Evolutionary conservation across 2,329 filamentous ascomycete genomes (phyloP).

Genomic region (Penicillium sp.): DNA sequence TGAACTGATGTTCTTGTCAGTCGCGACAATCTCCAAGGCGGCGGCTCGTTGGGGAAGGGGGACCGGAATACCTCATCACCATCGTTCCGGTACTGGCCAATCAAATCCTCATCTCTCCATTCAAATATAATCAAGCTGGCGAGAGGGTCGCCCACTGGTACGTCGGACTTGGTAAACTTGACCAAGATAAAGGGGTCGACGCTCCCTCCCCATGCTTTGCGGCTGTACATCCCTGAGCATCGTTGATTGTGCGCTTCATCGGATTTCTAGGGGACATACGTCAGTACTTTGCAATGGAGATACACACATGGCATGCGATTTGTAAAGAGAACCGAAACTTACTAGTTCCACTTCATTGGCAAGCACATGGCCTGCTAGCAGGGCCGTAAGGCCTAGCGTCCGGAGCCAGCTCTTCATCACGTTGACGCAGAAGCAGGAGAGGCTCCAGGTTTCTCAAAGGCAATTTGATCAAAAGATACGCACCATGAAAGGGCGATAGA

Average conservation of each 20-base stretch:
- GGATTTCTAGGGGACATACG: constrained; percentile 60
- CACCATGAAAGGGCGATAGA: constrained; percentile 20
- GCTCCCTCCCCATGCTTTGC: constrained; percentile 80
- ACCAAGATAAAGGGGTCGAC: constrained; percentile 86
- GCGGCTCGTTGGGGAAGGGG: not conserved
- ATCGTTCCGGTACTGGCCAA: constrained; percentile 66
- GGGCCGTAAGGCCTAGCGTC: constrained; percentile 36
- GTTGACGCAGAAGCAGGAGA: constrained; percentile 26
- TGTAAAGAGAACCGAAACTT: constrained; percentile 10
- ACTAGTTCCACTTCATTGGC: constrained; percentile 50
- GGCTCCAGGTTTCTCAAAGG: constrained; percentile 23
- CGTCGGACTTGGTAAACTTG: constrained; percentile 67
- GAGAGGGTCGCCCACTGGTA: constrained; percentile 66
- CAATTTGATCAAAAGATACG: constrained; percentile 11
- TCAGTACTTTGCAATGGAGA: not conserved
- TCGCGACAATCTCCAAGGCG: not conserved
- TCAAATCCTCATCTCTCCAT: constrained; percentile 78
- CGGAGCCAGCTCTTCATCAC: constrained; percentile 43
- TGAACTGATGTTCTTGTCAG: constrained; percentile 46
- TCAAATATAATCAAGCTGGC: constrained; percentile 90
- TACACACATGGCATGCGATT: not conserved
- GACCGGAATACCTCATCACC: constrained; percentile 55
- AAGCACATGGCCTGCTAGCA: constrained; percentile 38
- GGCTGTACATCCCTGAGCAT: constrained; percentile 94
- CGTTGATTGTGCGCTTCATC: constrained; percentile 73